Percentiles rank a stretch among this genome's conserved stretches.
Conservation (phyloP, 2,329 filamentous ascomycete species). For the Fusarium annulatum region DNA sequence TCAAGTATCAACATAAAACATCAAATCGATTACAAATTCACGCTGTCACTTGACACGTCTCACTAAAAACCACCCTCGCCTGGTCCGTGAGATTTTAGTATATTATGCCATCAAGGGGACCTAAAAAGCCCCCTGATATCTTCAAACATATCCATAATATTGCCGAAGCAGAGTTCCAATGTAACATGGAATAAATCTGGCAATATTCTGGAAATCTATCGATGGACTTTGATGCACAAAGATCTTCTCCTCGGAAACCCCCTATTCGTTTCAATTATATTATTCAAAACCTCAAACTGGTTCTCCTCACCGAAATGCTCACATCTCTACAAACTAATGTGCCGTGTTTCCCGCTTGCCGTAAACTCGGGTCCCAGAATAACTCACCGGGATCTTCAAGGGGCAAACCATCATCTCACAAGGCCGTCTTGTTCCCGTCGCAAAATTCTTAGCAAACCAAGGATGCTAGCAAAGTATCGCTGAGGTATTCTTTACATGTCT, state of each 20-base stretch:
- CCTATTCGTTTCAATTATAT: neutral
- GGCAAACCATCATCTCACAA: neutral
- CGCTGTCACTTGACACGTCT: conserved; percentile 12
- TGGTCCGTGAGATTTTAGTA: conserved; percentile 29
- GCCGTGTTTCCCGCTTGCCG: neutral
- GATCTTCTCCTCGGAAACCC: neutral
- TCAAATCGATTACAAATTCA: neutral
- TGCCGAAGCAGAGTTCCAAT: neutral
- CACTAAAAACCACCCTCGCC: neutral
- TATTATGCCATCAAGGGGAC: neutral
- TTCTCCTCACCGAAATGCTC: neutral
- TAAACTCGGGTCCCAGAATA: neutral
- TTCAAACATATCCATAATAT: conserved; percentile 10
- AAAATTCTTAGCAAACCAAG: neutral
- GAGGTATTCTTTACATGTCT: conserved; percentile 21
- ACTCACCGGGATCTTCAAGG: neutral
- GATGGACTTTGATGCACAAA: neutral
- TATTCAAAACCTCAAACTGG: neutral
- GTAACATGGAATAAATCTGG: neutral
- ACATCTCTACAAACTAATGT: neutral
- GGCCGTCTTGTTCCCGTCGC: conserved; percentile 24
- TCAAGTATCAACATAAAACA: neutral
- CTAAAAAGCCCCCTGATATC: neutral
- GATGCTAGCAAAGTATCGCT: conserved; percentile 6
- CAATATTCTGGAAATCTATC: neutral